Base-by-base conservation (phyloP, 2,329 filamentous ascomycete species). In the Claviceps humidiphila region DNA sequence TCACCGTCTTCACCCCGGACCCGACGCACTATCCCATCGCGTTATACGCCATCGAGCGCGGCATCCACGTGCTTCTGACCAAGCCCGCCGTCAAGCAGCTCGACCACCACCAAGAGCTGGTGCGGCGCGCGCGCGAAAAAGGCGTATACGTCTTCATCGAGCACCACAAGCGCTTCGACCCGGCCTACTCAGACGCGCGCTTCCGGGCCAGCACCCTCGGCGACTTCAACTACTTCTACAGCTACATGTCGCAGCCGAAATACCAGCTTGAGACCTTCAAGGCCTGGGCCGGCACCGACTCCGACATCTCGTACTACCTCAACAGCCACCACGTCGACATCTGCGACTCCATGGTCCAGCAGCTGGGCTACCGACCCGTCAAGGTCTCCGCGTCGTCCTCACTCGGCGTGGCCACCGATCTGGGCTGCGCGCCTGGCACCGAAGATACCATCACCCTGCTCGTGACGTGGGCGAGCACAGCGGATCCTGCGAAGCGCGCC, bases 191-290 rank as follows among this genome's bases (percentile, higher is more conserved):
- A 14, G 90, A 96, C 67, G 91, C 91, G 14, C 80, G 84, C 49
- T 84, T 84, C 71, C 82, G 85, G 60, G 87, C 88, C 14, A 72
- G 80, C 63, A 81, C 75, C 51, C 74, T 96, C 7, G 90, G 90
- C 58, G 89, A 95, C 71, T 96, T 96, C 81, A 95, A 95, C 75
- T 96, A 96, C 76, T 96, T 95, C 68, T 96, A 95, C 77, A 85
- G 81, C 61, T 96, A 96, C 78, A 95, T 95, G 89, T 88, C 83
- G 49, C 89, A 95, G 74, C 87, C 85, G 55, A 95, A 94, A 72
- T 88, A 78, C 49, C 89, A 95, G 71, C 79, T 95, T 47, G 87
- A 94, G 74, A 95, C 89, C 0, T 95, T 95, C 81, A 90, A 89
- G 70, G 85, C 89, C 3, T 95, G 89, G 89, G 90, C 90, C 0